Evolutionary conservation across 352 stramenopile genomes (phyloP), one percentile per base, ranked within the genome.

Genomic region (Pythium diclinum): DNA sequence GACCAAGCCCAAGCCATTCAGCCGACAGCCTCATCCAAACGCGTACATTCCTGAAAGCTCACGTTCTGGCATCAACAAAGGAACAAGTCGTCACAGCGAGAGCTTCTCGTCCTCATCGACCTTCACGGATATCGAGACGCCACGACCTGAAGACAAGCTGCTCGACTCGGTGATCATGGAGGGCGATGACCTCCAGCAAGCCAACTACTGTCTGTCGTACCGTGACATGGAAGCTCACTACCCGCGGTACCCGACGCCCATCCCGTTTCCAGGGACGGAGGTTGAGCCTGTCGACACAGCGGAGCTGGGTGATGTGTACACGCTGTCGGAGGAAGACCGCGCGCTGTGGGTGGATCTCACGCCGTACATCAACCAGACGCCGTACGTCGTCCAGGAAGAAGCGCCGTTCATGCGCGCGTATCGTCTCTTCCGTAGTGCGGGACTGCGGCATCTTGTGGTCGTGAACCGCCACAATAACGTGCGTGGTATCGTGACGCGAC

Each of bases 331-430:
- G 28, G 85, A 89, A 54, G 93, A 99, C 58, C 75, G 95, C 9
- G 88, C 89, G 33, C 78, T 94, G 56, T 98, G 92, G 88, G 79
- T 99, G 34, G 95, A 99, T 70, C 77, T 99, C 30, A 90, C 96
- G 48, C 96, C 97, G 1, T 99, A 99, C 77, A 98, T 98, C 59
- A 98, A 99, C 81, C 96, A 97, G 57, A 97, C 95, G 38, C 95
- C 96, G 56, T 98, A 98, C 63, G 88, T 95, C 47, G 94, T 99
- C 33, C 97, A 98, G 59, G 92, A 98, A 65, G 96, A 96, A 57
- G 91, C 93, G 2, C 97, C 94, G 5, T 97, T 99, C 51, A 84
- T 97, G 61, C 83, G 97, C 16, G 97, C 97, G 6, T 99, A 99
- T 69, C 85, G 94, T 16, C 81, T 99, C 23, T 99, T 99, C 71